These are phyloP conservation scores for Solanum virginianum DNA, from an alignment of 257 asterid species.

Conservation along the genomic window DNA sequence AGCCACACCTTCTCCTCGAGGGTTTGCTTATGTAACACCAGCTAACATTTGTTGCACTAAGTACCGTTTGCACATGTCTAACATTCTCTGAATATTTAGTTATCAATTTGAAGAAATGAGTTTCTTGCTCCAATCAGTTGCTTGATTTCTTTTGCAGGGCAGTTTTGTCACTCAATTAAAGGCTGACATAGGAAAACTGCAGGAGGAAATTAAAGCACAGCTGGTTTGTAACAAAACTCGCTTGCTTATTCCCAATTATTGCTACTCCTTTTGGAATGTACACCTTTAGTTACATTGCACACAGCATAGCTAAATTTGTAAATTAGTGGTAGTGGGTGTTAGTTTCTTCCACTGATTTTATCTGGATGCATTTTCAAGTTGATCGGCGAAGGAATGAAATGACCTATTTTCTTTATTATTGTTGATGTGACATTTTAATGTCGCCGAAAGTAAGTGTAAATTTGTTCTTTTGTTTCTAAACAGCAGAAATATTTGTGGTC, in stretches of 20 bases:
- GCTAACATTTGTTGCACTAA: neutral
- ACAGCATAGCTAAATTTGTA: neutral
- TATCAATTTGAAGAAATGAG: neutral
- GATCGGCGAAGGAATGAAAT: neutral
- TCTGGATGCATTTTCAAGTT: neutral
- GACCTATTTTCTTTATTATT: neutral
- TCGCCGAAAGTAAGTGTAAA: neutral
- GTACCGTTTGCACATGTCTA: neutral
- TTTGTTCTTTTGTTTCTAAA: neutral
- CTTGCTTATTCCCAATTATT: neutral
- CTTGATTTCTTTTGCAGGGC: conserved; percentile 41
- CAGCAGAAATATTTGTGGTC: neutral
- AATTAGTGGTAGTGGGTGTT: neutral
- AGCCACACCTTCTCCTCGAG: neutral
- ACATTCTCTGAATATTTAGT: neutral
- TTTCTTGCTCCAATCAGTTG: neutral
- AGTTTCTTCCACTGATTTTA: neutral
- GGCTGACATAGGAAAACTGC: conserved; percentile 58
- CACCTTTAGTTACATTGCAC: neutral
- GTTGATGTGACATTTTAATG: neutral
- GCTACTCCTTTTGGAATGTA: neutral
- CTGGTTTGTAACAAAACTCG: conserved; percentile 40
- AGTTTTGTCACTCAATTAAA: conserved; percentile 69
- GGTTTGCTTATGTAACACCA: neutral
- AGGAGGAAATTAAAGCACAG: conserved; percentile 64